Evolutionary conservation across 306 rosid species (phyloP).

Genomic region (Sesbania bispinosa): DNA sequence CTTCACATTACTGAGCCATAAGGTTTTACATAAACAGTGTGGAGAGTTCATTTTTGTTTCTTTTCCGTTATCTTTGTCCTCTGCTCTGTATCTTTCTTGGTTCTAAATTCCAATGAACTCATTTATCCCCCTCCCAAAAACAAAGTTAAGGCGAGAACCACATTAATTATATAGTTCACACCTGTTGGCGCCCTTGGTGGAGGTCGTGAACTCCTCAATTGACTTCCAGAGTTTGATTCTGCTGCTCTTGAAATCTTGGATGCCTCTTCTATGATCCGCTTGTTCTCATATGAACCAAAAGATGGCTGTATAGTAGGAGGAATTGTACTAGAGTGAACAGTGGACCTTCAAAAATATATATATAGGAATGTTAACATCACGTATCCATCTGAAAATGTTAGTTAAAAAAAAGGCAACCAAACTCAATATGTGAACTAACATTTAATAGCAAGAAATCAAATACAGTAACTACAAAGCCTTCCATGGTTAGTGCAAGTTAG

Average conservation of each 20-base stretch:
- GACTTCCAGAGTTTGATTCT: constrained; percentile 39
- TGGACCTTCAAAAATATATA: constrained; percentile 50
- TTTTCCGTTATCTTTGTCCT: too few species aligned
- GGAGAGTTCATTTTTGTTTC: too few species aligned
- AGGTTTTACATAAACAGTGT: too few species aligned
- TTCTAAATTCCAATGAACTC: too few species aligned
- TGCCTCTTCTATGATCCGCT: constrained; percentile 34
- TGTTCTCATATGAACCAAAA: constrained; percentile 37
- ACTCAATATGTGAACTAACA: background rate
- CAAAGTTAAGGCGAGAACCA: too few species aligned
- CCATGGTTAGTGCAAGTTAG: background rate
- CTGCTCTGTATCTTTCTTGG: too few species aligned
- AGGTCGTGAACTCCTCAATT: constrained; percentile 45
- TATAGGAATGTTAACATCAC: background rate
- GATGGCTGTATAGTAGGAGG: constrained; percentile 36
- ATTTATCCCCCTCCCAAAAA: too few species aligned
- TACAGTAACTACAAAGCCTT: background rate
- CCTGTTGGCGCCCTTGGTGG: constrained; percentile 66
- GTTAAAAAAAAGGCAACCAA: background rate
- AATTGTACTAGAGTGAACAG: constrained; percentile 44
- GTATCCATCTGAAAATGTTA: background rate
- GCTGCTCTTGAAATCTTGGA: constrained; percentile 25
- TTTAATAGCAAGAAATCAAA: background rate
- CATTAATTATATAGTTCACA: too few species aligned
- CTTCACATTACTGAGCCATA: background rate